Base-by-base conservation (phyloP, 2,329 filamentous ascomycete species). In the Aspergillus sergii region DNA sequence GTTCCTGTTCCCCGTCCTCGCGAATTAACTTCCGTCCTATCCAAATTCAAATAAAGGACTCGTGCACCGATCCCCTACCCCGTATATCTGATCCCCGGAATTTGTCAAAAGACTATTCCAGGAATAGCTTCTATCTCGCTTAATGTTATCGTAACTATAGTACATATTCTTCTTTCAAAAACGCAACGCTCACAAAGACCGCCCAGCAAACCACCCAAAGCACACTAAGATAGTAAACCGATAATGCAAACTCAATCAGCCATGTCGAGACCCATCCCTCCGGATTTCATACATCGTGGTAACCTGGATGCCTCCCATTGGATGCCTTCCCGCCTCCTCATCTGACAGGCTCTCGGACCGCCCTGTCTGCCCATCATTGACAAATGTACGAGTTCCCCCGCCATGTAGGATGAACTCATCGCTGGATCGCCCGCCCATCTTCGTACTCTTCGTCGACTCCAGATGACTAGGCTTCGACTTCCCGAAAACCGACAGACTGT, bases 221-320 rank as follows among this genome's bases (percentile, higher is more conserved):
- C 5, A 30, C 34, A 36, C 14, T 7, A 36, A 16, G 14, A 16
- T 6, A 5, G 34, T 36, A 36, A 16, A 36, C 12, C 0, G 34
- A 36, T 16, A 16, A 36, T 36, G 9, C 23, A 30, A 28, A 50
- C 26, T 19, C 28, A n/a, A n/a, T 32, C 28, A 50, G 3, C 7
- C 46, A 50, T 50, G 46, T 30, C 8, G 46, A 32, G 28, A 32
- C 28, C 48, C 57, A 39, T 63, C 58, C 16, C 56, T 45, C 5
- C 50, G 34, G 8, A 71, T 68, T 54, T 69, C 66, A 62, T 69
- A 71, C n/a, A 62, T 58, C 1, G 66, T 69, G 2, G 68, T 69
- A 28, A 71, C 66, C 32, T 68, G 65, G 54, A 71, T 69, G 2
- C 66, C 68, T 3, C 59, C 28, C 55, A 62, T 46, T 26, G 60